Evolutionary conservation across 805 yeast species (phyloP), one percentile per base, ranked within the genome.

Genomic region (Barnettozyma botsteinii): DNA sequence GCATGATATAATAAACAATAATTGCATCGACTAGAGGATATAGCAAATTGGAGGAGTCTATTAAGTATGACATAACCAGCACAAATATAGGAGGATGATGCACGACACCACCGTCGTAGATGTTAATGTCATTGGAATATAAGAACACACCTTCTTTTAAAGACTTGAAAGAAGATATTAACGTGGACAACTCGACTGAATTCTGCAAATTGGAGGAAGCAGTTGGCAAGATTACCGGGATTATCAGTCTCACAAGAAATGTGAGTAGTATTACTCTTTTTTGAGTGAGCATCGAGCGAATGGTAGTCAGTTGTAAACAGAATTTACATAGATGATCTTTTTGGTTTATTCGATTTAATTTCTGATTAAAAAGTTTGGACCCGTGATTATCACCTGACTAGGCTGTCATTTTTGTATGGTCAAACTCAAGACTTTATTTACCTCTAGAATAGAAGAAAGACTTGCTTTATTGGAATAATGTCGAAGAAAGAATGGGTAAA

Each of bases 11-110:
- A 42, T 62, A 61, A 4, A 85, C 81, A 21, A 79, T 72, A 4
- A 73, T 54, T 5, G 75, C 62, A 59, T 91, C 97, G 3, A 74
- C 51, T 1, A 66, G 34, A 0, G 89, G 72, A 58, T 70, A 89
- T 3, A 84, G 25, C 10, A 74, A 43, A 39, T 69, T 64, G 35
- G 41, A 35, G 1, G 48, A 27, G 7, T 40, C 45, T 9, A 34
- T 22, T 20, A 49, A 33, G 12, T 37, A 35, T 10, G 70, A 64
- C 55, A 81, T 68, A 2, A 77, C 43, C 3, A 69, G 62, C 26
- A 86, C 70, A 18, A 91, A 53, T 15, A 88, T 56, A 4, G 96
- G 96, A 4, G 95, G 79, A 51, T 87, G 95, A 60, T 87, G 91
- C 26, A 82, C 81, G 14, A 88, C 78, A 19, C 94, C 94, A 9